Conservation (phyloP, 2,329 filamentous ascomycete species). For the Botrytis hyacinthi region DNA sequence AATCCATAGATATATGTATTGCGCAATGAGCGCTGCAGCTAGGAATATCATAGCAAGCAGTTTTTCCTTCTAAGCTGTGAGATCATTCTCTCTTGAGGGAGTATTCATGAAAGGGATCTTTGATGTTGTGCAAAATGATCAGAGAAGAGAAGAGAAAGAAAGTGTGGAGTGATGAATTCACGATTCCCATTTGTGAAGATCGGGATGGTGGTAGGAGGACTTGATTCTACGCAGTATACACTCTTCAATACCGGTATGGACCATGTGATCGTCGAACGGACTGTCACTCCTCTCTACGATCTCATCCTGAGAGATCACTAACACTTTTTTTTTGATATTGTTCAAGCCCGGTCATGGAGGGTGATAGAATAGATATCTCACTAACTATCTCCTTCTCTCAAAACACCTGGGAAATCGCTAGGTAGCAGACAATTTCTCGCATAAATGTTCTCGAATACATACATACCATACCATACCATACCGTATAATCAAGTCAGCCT, state of each 20-base stretch:
- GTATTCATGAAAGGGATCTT: not conserved
- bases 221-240: accelerated
- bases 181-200: not conserved
- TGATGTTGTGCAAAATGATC: not conserved
- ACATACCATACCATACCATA: not conserved
- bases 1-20: not conserved
- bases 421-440: not conserved
- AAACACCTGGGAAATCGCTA: not conserved
- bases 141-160: not conserved
- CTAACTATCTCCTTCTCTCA: not conserved
- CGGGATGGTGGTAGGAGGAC: not conserved
- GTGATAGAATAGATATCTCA: not conserved
- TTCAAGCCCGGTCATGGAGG: not conserved
- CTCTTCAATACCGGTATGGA: not conserved
- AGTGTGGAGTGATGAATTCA: not conserved
- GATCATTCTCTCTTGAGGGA: too few relatives aligned
- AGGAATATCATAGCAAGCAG: not conserved
- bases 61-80: not conserved
- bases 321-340: not conserved
- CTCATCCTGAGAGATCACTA: not conserved
- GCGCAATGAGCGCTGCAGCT: not conserved
- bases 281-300: not conserved
- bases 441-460: not conserved
- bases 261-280: not conserved
- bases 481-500: not conserved